These are phyloP conservation scores for Geotrichum carabidarum DNA, from an alignment of 1,139 yeast genomes.

Conservation along the genomic window DNA sequence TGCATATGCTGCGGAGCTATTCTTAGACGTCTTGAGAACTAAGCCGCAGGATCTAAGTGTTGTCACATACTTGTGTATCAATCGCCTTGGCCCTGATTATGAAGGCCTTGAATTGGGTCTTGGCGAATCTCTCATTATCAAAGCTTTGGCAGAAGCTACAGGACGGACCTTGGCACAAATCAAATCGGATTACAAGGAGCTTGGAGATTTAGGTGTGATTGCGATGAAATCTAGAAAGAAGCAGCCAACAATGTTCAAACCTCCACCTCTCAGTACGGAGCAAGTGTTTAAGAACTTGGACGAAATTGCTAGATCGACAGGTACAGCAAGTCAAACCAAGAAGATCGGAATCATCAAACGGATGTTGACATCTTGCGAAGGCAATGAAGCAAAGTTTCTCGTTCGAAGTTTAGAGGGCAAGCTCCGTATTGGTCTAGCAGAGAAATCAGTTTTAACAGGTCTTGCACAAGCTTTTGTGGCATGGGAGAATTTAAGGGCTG, in stretches of 20 bases:
- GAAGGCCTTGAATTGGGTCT: slow-evolving; percentile 89
- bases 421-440: slow-evolving; percentile 88
- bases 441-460: slow-evolving; percentile 79
- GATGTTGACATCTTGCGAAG: slow-evolving; percentile 80
- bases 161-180: slow-evolving; percentile 72
- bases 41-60: slow-evolving; percentile 59
- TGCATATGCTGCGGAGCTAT: slow-evolving; percentile 66
- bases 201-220: slow-evolving; percentile 87
- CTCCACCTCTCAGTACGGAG: slow-evolving; percentile 68
- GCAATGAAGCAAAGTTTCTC: slow-evolving; percentile 84
- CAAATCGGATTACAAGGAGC: slow-evolving; percentile 65
- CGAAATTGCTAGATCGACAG: slow-evolving; percentile 72
- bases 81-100: slow-evolving; percentile 90
- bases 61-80: slow-evolving; percentile 78
- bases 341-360: slow-evolving; percentile 75
- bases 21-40: slow-evolving; percentile 53
- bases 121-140: slow-evolving; percentile 82
- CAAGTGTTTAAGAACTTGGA: slow-evolving; percentile 69
- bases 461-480: slow-evolving; percentile 76
- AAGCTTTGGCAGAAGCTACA: slow-evolving; percentile 85
- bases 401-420: slow-evolving; percentile 91
- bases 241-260: slow-evolving; percentile 92
- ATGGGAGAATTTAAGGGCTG: slow-evolving; percentile 44
- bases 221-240: slow-evolving; percentile 79
- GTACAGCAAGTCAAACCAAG: slow-evolving; percentile 75